phyloP scores from a whole-genome alignment of 306 rosid species.

The Prunus kanzakura region DNA sequence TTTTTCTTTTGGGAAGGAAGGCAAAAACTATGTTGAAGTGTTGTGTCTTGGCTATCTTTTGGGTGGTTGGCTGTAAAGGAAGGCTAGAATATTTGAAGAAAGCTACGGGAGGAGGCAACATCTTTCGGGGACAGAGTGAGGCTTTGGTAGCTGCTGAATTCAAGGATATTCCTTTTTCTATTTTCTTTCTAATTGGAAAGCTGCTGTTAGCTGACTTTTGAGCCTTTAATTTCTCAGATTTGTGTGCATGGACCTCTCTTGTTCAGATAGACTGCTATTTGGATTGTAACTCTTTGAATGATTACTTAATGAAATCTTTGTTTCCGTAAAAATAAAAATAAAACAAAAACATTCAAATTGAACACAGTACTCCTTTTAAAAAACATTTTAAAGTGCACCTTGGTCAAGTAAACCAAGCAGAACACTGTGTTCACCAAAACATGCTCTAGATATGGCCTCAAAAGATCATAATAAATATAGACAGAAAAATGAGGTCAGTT shows the following conservation, averaged over 20 bases:
- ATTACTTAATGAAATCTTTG: background rate
- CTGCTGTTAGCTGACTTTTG: background rate
- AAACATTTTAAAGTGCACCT: background rate
- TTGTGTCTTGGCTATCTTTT: too few relatives aligned
- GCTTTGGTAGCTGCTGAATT: background rate
- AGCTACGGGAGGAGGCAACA: background rate
- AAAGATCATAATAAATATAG: background rate
- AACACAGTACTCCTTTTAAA: background rate
- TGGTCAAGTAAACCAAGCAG: background rate
- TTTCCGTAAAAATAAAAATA: too few relatives aligned
- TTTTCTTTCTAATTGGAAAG: background rate
- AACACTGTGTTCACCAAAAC: background rate
- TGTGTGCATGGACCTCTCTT: background rate
- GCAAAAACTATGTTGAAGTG: too few relatives aligned
- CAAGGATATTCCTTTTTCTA: background rate
- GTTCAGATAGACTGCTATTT: background rate
- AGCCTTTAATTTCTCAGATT: background rate
- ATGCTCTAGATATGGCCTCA: background rate
- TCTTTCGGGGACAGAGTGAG: background rate
- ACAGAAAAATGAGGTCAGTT: background rate
- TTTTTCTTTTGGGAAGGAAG: too few relatives aligned
- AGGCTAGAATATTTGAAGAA: background rate
- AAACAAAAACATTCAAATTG: background rate
- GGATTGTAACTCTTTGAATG: background rate
- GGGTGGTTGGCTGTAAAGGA: too few relatives aligned